Base-by-base conservation (phyloP, 1,284 basidiomycete species). In the Malassezia vespertilionis region DNA sequence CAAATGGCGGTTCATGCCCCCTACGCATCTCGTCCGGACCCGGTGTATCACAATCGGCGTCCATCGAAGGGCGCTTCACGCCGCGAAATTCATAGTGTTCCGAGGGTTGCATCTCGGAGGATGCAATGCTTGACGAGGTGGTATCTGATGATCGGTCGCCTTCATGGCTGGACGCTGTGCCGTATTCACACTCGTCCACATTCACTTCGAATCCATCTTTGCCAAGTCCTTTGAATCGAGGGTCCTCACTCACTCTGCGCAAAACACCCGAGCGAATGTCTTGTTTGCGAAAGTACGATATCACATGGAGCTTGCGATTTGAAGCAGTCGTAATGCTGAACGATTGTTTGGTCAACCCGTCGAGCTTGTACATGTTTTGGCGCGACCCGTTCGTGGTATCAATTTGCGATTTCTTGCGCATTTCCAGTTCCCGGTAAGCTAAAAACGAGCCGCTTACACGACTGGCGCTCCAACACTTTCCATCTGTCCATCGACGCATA, bases 401-500 rank as follows among this genome's bases (percentile, higher is more conserved):
- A 20, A 24, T 27, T 5, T 56, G 55, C 2, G 54, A 52, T 52
- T 61, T 63, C 53, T 68, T 69, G 23, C 64, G 56, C 9, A 61
- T 57, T 34, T 71, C 68, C 18, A 71, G 60, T 47, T 71, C 69
- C 3, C 68, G 59, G 49, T 76, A 76, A 17, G 74, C 73, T 11
- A 76, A 58, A 58, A 75, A 76, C 41, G 74, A 74, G 12, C 73
- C 74, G 32, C 73, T 73, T 6, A 76, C 75, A 23, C 75, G 62
- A 17, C 73, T 74, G 11, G 75, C 74, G 32, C 74, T 74, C 75
- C 75, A 76, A 37, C 73, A 66, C 31, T 72, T 63, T 5, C 75
- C 74, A 55, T 76, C 75, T 5, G 75, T 76, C 75, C 75, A 76
- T 9, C 75, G 53, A n/a, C 73, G 61, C 74, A 76, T 76, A 46